Conservation (phyloP, 257 asterid genomes). For the Plantago major region DNA sequence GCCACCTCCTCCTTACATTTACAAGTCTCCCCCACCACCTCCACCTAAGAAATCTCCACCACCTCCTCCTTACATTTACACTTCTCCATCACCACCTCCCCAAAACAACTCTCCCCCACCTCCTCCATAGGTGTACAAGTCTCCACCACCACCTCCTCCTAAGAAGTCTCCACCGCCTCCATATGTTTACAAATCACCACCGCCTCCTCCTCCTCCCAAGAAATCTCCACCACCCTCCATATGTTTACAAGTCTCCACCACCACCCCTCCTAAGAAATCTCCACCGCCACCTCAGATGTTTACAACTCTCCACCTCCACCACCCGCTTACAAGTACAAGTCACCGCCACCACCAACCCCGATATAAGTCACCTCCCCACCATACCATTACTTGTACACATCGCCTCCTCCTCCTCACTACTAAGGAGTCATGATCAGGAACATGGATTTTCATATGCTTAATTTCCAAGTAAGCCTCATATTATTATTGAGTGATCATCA, state of each 20-base stretch:
- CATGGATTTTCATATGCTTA: not conserved
- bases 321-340: not conserved
- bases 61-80: not conserved
- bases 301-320: not conserved
- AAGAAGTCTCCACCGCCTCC: not conserved
- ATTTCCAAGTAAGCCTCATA: slow-evolving; percentile 1
- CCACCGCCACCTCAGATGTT: not conserved
- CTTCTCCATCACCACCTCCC: not conserved
- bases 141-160: not conserved
- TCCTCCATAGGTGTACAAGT: not conserved
- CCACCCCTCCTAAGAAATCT: slow-evolving; percentile 1
- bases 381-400: not conserved
- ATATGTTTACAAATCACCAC: not conserved
- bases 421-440: not conserved
- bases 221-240: slow-evolving; percentile 1
- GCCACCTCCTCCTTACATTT: not conserved
- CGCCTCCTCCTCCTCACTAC: slow-evolving; percentile 3
- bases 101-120: not conserved
- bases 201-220: not conserved
- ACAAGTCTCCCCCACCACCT: not conserved
- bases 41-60: not conserved
- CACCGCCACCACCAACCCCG: not conserved
- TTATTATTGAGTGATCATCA: too few species aligned
- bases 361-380: slow-evolving; percentile 1
- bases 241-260: not conserved